These are phyloP conservation scores for Aspergillus coremiiformis DNA, from an alignment of 495 filamentous ascomycete genomes.

Conservation along the genomic window DNA sequence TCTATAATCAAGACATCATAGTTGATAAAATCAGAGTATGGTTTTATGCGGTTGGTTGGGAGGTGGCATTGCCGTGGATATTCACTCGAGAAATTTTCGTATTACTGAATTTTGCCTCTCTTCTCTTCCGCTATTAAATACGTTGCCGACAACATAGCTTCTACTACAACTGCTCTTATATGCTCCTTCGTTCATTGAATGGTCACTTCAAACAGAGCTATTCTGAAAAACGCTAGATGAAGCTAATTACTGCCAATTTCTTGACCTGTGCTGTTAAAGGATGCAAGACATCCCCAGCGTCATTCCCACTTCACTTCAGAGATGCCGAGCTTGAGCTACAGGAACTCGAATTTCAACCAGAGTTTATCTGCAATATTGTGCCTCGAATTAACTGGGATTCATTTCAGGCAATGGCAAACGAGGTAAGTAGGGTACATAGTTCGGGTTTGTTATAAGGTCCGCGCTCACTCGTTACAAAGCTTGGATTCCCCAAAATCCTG, in stretches of 20 bases:
- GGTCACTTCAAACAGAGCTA: neutral
- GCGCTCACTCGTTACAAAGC: slow-evolving; percentile 27
- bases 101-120: neutral
- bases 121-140: neutral
- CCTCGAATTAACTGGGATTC: slow-evolving; percentile 85
- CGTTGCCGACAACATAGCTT: neutral
- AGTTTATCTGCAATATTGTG: slow-evolving; percentile 73
- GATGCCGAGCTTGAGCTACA: slow-evolving; percentile 83
- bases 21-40: too few relatives aligned
- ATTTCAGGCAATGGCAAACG: slow-evolving; percentile 61
- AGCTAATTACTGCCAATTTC: slow-evolving; percentile 94
- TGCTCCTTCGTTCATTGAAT: neutral
- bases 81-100: neutral
- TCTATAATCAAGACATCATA: too few relatives aligned
- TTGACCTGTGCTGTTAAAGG: slow-evolving; percentile 90
- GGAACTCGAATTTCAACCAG: slow-evolving; percentile 69
- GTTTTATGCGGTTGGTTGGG: too few relatives aligned
- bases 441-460: neutral
- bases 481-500: slow-evolving; percentile 76
- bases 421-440: slow-evolving; percentile 47
- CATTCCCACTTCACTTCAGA: slow-evolving; percentile 85
- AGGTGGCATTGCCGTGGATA: neutral
- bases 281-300: slow-evolving; percentile 68
- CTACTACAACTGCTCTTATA: neutral
- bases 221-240: slow-evolving; percentile 47